Percentiles rank a stretch among this genome's conserved stretches.
These are phyloP conservation scores for Turnera subulata DNA, from an alignment of 345 rosid genomes.

Conservation along the genomic window DNA sequence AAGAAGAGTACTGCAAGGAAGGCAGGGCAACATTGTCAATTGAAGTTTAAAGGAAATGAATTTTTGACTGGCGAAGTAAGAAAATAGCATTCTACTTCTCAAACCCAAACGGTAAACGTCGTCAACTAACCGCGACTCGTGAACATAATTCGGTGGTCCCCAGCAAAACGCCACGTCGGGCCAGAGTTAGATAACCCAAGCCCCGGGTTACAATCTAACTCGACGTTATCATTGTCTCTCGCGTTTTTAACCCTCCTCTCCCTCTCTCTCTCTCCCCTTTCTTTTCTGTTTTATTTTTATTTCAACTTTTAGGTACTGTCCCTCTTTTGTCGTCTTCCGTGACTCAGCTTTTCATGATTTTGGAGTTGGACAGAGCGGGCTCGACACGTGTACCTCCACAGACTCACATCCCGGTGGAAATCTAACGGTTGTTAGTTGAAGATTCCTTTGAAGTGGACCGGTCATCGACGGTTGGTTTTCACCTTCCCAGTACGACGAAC, in stretches of 20 bases:
- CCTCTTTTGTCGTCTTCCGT: slow-evolving; percentile 21
- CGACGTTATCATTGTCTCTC: slow-evolving; percentile 15
- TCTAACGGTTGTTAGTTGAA: slow-evolving; percentile 17
- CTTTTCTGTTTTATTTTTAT: neutral
- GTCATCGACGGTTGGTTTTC: slow-evolving; percentile 6
- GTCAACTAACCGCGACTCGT: neutral
- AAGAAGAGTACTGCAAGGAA: no score
- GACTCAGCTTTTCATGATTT: slow-evolving; percentile 6
- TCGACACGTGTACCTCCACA: slow-evolving; percentile 10
- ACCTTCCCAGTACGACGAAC: neutral
- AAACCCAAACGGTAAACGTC: neutral
- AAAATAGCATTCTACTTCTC: no score
- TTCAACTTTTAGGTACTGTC: slow-evolving; percentile 1
- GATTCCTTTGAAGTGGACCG: slow-evolving; percentile 19
- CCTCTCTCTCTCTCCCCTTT: no score
- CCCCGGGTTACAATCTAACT: slow-evolving; percentile 17
- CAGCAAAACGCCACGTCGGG: slow-evolving; percentile 10
- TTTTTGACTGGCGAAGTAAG: no score
- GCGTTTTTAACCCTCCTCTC: no score
- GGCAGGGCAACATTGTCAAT: no score
- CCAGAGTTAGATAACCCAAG: slow-evolving; percentile 13
- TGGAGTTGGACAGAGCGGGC: neutral
- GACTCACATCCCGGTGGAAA: slow-evolving; percentile 8
- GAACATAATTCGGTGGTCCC: slow-evolving; percentile 4
- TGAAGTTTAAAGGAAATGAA: no score